Evolutionary conservation across 164 flowering plant genomes (phyloP).

Genomic region (Pachysandra terminalis): DNA sequence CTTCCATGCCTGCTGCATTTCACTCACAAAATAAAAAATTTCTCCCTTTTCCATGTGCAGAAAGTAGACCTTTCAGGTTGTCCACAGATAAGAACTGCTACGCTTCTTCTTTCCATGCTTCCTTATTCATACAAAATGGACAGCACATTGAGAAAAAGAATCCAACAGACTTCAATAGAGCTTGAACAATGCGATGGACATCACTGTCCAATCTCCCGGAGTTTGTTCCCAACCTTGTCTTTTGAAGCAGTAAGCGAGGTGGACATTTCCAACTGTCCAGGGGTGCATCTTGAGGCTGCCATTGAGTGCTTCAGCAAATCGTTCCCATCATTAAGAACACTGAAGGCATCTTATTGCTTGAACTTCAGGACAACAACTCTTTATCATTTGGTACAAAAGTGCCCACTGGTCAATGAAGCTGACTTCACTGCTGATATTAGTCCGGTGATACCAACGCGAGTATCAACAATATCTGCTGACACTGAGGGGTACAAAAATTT

Average conservation of each 20-base stretch:
- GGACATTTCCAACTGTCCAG: conserved; percentile 61
- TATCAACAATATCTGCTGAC: conserved; percentile 15
- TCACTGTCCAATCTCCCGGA: conserved; percentile 9
- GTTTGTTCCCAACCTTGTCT: conserved; percentile 25
- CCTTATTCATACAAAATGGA: conserved; percentile 33
- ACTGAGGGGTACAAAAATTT: conserved; percentile 10
- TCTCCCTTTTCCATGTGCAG: conserved; percentile 33
- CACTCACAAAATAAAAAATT: not conserved
- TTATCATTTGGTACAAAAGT: conserved; percentile 35
- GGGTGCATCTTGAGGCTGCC: conserved; percentile 39
- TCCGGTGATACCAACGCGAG: conserved; percentile 40
- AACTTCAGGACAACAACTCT: conserved; percentile 37
- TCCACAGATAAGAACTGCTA: conserved; percentile 49
- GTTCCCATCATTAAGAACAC: conserved; percentile 58
- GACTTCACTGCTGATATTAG: conserved; percentile 57
- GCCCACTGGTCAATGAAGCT: conserved; percentile 43
- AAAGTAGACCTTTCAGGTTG: conserved; percentile 68
- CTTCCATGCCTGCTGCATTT: not conserved
- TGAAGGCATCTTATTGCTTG: conserved; percentile 53
- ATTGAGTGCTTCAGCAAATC: conserved; percentile 49
- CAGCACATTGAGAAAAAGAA: conserved; percentile 22
- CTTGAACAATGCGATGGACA: conserved; percentile 13
- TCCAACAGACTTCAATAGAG: conserved; percentile 17
- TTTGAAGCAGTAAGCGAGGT: conserved; percentile 59
- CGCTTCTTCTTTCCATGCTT: conserved; percentile 53